phyloP scores from a whole-genome alignment of 768 basidiomycete species.

The Cystoderma amianthinum region DNA sequence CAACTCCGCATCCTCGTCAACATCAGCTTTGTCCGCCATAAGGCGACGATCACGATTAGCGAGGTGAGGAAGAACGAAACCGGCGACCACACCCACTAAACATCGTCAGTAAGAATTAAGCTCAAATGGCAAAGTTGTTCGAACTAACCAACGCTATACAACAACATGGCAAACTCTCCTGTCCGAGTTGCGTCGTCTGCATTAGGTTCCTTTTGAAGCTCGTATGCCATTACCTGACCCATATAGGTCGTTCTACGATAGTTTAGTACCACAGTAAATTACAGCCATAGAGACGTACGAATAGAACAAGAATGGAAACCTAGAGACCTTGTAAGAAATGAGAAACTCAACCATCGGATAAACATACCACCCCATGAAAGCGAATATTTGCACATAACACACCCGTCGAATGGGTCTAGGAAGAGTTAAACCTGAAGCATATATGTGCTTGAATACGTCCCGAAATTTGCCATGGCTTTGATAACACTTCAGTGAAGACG shows the following conservation, averaged over 20 bases:
- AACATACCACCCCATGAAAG: constrained; percentile 91
- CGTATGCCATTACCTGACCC: constrained; percentile 88
- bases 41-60: constrained; percentile 77
- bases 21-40: constrained; percentile 63
- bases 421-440: constrained; percentile 61
- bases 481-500: constrained; percentile 1
- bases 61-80: constrained; percentile 74
- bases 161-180: constrained; percentile 83
- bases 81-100: constrained; percentile 80
- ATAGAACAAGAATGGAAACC: constrained; percentile 96
- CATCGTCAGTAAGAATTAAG: constrained; percentile 6
- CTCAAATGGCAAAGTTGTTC: not conserved
- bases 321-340: constrained; percentile 13
- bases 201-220: constrained; percentile 68
- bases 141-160: constrained; percentile 81
- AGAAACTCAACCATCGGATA: not conserved
- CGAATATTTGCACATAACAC: constrained; percentile 90
- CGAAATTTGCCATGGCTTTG: constrained; percentile 40
- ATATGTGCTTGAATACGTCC: constrained; percentile 80
- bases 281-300: constrained; percentile 38
- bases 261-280: no score
- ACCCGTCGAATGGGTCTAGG: constrained; percentile 84
- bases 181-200: constrained; percentile 76
- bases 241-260: constrained; percentile 78
- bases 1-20: constrained; percentile 71